These are phyloP conservation scores for Monascus purpureus DNA, from an alignment of 495 filamentous ascomycete genomes.

Conservation along the genomic window DNA sequence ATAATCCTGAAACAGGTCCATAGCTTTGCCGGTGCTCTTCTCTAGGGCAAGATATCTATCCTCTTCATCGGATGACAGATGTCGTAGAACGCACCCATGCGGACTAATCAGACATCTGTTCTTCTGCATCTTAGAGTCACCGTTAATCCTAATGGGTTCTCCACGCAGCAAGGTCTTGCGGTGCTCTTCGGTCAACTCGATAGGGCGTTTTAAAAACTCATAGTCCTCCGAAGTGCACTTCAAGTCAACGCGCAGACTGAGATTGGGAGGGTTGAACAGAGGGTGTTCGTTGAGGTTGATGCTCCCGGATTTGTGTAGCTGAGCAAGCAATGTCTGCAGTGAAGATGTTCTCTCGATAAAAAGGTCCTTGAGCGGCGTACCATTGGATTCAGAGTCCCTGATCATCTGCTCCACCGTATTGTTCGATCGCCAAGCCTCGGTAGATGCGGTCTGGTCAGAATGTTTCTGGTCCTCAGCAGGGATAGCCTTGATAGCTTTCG, in stretches of 20 bases:
- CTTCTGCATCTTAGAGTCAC: slow-evolving; percentile 22
- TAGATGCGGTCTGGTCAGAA: slow-evolving; percentile 12
- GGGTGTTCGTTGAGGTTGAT: slow-evolving; percentile 35
- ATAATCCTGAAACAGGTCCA: slow-evolving; percentile 20
- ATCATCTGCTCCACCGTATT: slow-evolving; percentile 28
- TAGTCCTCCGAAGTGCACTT: slow-evolving; percentile 33
- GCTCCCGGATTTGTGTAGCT: slow-evolving; percentile 33
- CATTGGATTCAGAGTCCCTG: slow-evolving; percentile 24
- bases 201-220: slow-evolving; percentile 21
- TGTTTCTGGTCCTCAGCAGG: slow-evolving; percentile 21
- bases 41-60: slow-evolving; percentile 64
- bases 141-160: slow-evolving; percentile 23
- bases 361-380: slow-evolving; percentile 23
- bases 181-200: slow-evolving; percentile 24
- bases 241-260: slow-evolving; percentile 38
- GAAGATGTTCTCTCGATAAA: slow-evolving; percentile 26
- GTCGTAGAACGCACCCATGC: slow-evolving; percentile 61
- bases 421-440: slow-evolving; percentile 27
- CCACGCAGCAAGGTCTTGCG: slow-evolving; percentile 28
- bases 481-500: slow-evolving; percentile 14
- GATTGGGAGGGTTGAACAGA: slow-evolving; percentile 39
- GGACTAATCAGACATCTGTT: slow-evolving; percentile 55
- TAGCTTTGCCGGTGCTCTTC: slow-evolving; percentile 30
- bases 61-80: slow-evolving; percentile 63
- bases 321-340: slow-evolving; percentile 30